Evolutionary conservation across 768 basidiomycete species (phyloP).

Genomic region (Nidularia sp.): DNA sequence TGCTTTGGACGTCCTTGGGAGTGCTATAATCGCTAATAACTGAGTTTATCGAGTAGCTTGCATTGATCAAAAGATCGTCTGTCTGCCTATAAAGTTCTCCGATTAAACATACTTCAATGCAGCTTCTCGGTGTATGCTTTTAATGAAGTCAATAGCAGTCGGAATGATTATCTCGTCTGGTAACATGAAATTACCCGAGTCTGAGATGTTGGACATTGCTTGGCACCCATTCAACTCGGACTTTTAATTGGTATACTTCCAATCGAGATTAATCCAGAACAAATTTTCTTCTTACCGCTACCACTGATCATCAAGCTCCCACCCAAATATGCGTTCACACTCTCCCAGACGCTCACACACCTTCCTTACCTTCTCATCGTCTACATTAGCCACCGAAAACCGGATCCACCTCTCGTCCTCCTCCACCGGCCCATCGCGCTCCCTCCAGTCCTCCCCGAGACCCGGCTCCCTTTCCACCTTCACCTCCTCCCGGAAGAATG

Average conservation of each 20-base stretch:
- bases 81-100: too few species aligned
- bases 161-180: too few species aligned
- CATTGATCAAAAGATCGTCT: too few species aligned
- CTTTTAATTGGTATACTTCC: too few species aligned
- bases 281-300: too few species aligned
- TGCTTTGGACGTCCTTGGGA: conserved; percentile 37
- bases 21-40: conserved; percentile 33
- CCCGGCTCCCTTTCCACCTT: conserved; percentile 25
- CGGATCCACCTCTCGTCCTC: conserved; percentile 65
- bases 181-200: too few species aligned
- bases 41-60: neutral
- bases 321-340: conserved; percentile 2
- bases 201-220: too few species aligned
- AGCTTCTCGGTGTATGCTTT: too few species aligned
- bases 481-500: conserved; percentile 50
- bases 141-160: too few species aligned
- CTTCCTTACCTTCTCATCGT: conserved; percentile 49
- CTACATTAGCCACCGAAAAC: conserved; percentile 81
- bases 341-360: conserved; percentile 50
- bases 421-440: conserved; percentile 17
- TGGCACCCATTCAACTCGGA: too few species aligned
- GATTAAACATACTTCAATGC: too few species aligned
- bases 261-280: too few species aligned
- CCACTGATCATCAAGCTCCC: neutral
- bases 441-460: conserved; percentile 2